These are phyloP conservation scores for Neurospora africana DNA, from an alignment of 495 filamentous ascomycete species.

Conservation along the genomic window DNA sequence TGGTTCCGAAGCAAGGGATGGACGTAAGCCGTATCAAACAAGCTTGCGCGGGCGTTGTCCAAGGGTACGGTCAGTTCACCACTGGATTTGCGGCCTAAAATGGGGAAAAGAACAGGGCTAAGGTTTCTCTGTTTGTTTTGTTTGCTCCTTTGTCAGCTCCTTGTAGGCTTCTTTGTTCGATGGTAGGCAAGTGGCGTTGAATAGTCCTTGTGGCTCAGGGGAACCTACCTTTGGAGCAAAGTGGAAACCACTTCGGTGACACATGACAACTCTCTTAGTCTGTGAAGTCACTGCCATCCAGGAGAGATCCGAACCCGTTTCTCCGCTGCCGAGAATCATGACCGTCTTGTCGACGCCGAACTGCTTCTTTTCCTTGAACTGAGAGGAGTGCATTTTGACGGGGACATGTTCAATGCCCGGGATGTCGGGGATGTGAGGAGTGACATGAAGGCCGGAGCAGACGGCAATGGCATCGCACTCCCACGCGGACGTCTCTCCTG, in stretches of 20 bases:
- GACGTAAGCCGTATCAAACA: slow-evolving; percentile 41
- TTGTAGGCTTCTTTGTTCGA: neutral
- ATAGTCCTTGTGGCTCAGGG: neutral
- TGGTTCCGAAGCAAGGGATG: slow-evolving; percentile 29
- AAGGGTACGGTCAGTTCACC: slow-evolving; percentile 24
- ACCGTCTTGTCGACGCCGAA: slow-evolving; percentile 29
- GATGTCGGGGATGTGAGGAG: slow-evolving; percentile 28
- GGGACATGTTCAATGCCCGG: slow-evolving; percentile 29
- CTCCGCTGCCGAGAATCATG: slow-evolving; percentile 33
- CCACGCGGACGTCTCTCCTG: slow-evolving; percentile 11
- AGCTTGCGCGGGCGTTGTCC: slow-evolving; percentile 30
- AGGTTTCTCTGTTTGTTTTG: slow-evolving; percentile 12
- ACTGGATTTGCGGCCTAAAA: slow-evolving; percentile 16
- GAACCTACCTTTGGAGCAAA: slow-evolving; percentile 23
- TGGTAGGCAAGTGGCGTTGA: neutral
- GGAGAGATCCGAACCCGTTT: slow-evolving; percentile 33
- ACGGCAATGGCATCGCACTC: slow-evolving; percentile 33
- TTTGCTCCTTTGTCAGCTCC: neutral
- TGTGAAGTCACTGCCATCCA: slow-evolving; percentile 30
- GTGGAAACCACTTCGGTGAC: slow-evolving; percentile 33
- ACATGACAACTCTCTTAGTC: slow-evolving; percentile 29
- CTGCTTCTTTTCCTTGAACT: slow-evolving; percentile 31
- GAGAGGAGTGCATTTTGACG: slow-evolving; percentile 28
- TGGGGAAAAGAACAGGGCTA: slow-evolving; percentile 21
- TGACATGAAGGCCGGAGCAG: slow-evolving; percentile 33